Evolutionary conservation across 179 eudicot species (phyloP), one percentile per base, ranked within the genome.

Genomic region (Beta lomatogona): DNA sequence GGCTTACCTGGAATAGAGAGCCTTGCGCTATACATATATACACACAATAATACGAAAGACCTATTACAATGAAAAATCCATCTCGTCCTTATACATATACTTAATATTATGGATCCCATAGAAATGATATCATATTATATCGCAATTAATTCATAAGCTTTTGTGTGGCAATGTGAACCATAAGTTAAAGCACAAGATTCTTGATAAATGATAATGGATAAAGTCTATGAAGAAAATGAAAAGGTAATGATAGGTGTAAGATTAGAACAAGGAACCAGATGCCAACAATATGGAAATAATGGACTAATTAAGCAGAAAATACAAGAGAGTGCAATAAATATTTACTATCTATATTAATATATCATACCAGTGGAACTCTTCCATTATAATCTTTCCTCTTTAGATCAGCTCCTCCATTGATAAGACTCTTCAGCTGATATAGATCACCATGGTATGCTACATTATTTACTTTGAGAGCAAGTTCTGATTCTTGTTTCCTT

Each of bases 351-450:
- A 10, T 55, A 25, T 25, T 25, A 0, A 25, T 25, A 25, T 25
- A 71, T 15, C 85, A 80, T 91, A 95, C 99, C 97, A 94, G 64
- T 1, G 99, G 93, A 76, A 98, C 80, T 84, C 99, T 86, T 84
- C 95, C 98, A 83, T 92, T 93, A 80, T 96, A 96, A 88, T 96
- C 99, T 75, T 88, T 83, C 85, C 91, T 96, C 45, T 90, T 92
- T 4, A 94, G 96, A 88, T 94, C 93, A 71, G 99, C 99, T 65
- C 98, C 99, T 44, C 91, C 90, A 82, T 92, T 86, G 46, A 94
- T 82, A 54, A 91, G 82, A 79, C 83, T 79, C 86, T 92, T 96
- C n/a, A 96, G 87, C 75, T 94, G 99, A 86, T 86, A 81, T 45
- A 94, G 77, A 80, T 96, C 98, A 19, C 97, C 99, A 75, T 89